Base-by-base conservation (phyloP, 305 asterid genomes). In the Fraxinus sp. region DNA sequence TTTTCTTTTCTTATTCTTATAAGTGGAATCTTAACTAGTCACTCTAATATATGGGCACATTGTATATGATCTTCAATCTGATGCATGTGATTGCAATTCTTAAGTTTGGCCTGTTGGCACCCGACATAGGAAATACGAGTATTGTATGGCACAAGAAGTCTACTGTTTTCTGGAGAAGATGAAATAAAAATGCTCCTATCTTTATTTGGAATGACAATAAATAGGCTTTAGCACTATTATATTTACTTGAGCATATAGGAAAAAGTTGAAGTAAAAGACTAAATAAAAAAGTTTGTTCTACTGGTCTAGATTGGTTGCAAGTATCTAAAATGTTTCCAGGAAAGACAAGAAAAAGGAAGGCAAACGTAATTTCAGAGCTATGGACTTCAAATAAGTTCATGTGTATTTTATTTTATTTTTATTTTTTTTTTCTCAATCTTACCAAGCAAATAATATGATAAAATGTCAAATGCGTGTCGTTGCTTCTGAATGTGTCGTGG, bases 51-150 rank as follows among this genome's bases (percentile, higher is more conserved):
- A 32, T 70, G 2, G 39, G 24, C 75, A 1, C 75, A 37, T 77
- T 75, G 11, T 7, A 70, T 49, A 41, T 62, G 71, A 72, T 59
- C 18, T 68, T 76, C 76, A 14, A 79, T 55, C 59, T 57, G 75
- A 62, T 46, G 62, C 49, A 39, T 64, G 39, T 74, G 79, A 52
- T 78, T 81, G 44, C 76, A 16, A 3, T 78, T 14, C 55, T 57
- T 76, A 72, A 39, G 20, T 36, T 59, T 10, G 77, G 59, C 77
- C 36, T 79, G 64, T 14, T 36, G 55, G 76, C 30, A 59, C 78
- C 77, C 78, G 49, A n/a, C 39, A 1, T 13, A 70, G 72, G 41
- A 70, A 78, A 80, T 74, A 78, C 83, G 78, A 59, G 71, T 49
- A 72, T 64, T 24, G 13, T 82, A 49, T 52, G 66, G 8, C 72